phyloP scores from a whole-genome alignment of 495 filamentous ascomycete species.

The Pseudevernia furfuracea region DNA sequence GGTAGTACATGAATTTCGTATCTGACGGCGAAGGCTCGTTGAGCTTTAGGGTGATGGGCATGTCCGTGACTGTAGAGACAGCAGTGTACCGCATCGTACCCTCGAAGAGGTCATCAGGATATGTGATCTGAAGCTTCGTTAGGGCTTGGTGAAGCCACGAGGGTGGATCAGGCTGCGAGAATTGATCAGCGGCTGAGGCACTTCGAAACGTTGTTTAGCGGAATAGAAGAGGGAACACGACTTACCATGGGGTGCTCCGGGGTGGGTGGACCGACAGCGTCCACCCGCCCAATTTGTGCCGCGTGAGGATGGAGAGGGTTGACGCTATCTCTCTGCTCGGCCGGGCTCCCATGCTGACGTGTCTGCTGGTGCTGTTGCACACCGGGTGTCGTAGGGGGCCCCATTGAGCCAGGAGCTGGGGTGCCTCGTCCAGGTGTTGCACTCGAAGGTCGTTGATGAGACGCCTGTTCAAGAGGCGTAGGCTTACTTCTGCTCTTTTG shows the following conservation, averaged over 20 bases:
- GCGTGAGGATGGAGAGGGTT: conserved; percentile 28
- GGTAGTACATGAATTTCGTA: conserved; percentile 67
- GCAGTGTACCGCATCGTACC: conserved; percentile 78
- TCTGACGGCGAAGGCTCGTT: conserved; percentile 43
- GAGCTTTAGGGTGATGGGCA: conserved; percentile 41
- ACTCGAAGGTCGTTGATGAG: conserved; percentile 42
- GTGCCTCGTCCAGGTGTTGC: conserved; percentile 46
- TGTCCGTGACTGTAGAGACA: conserved; percentile 58
- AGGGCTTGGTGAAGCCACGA: conserved; percentile 69
- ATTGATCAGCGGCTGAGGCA: conserved; percentile 28
- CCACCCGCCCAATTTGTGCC: conserved; percentile 27
- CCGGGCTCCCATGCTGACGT: conserved; percentile 25
- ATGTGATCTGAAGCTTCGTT: conserved; percentile 49
- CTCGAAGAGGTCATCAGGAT: conserved; percentile 76
- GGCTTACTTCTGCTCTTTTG: conserved; percentile 37
- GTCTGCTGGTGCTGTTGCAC: conserved; percentile 24
- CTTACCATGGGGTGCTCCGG: conserved; percentile 23
- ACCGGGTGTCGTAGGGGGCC: conserved; percentile 42
- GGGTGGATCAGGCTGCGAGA: conserved; percentile 62
- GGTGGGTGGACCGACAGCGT: conserved; percentile 26
- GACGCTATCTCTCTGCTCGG: conserved; percentile 20
- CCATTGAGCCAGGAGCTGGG: conserved; percentile 52
- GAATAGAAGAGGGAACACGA: not conserved
- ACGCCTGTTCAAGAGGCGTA: conserved; percentile 23
- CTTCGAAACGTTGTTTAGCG: not conserved